These are phyloP conservation scores for Solanum chaucha DNA, from an alignment of 257 asterid species.

Conservation along the genomic window DNA sequence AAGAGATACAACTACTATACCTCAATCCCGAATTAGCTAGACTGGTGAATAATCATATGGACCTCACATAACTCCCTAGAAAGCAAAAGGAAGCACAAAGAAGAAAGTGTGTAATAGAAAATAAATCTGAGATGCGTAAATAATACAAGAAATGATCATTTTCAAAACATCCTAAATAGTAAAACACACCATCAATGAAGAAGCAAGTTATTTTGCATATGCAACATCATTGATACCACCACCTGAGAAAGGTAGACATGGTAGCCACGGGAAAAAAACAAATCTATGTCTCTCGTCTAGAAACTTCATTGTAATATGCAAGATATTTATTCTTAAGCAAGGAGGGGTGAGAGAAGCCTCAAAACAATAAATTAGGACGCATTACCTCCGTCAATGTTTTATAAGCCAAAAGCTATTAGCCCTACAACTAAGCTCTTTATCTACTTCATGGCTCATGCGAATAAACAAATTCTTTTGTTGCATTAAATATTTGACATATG, in stretches of 20 bases:
- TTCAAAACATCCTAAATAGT: background rate
- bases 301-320: slow-evolving; percentile 23
- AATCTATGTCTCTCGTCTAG: too few relatives aligned
- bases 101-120: background rate
- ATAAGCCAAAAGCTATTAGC: too few relatives aligned
- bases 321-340: background rate
- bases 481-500: background rate
- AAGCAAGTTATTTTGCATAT: slow-evolving; percentile 83
- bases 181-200: slow-evolving; percentile 57
- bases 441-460: background rate
- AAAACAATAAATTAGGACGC: background rate
- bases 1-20: too few relatives aligned
- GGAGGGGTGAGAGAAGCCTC: background rate
- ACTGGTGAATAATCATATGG: too few relatives aligned
- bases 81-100: too few relatives aligned
- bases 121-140: background rate
- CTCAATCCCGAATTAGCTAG: too few relatives aligned
- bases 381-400: background rate
- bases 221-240: slow-evolving; percentile 86
- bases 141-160: background rate
- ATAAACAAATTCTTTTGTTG: background rate
- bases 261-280: slow-evolving; percentile 18
- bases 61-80: too few relatives aligned
- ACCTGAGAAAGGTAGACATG: slow-evolving; percentile 59
- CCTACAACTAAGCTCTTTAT: too few relatives aligned